phyloP scores from a whole-genome alignment of 495 filamentous ascomycete genomes.

The Podospora pseudocomata region DNA sequence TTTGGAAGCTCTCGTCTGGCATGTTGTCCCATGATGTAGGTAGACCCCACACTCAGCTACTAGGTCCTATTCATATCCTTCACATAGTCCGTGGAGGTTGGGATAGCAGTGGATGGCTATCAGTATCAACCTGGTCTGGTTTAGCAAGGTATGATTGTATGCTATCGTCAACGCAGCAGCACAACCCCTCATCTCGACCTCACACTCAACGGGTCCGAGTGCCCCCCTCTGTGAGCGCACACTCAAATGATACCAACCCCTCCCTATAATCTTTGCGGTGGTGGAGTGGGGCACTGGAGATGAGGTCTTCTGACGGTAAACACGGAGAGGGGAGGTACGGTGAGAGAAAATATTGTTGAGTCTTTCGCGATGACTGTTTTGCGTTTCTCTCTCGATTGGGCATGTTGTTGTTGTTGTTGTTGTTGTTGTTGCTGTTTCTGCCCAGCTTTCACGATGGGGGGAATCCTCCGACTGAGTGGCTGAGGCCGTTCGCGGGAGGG shows the following conservation, averaged over 20 bases:
- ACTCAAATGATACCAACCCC: neutral
- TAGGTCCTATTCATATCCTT: neutral
- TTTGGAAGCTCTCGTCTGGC: neutral
- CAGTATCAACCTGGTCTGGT: neutral
- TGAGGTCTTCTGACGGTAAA: neutral
- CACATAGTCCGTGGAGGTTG: neutral
- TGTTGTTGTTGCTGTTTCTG: conserved; percentile 32
- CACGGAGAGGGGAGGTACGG: too few relatives aligned
- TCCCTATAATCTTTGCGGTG: conserved; percentile 8
- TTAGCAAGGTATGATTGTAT: neutral
- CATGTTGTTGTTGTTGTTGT: conserved; percentile 21
- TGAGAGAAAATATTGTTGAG: neutral
- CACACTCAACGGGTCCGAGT: neutral
- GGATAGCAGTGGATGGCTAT: too few relatives aligned
- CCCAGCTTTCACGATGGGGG: conserved; percentile 15
- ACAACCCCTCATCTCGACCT: neutral
- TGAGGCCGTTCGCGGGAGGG: conserved; percentile 10
- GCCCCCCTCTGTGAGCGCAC: neutral
- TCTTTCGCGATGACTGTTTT: conserved; percentile 29
- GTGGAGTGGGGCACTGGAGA: neutral
- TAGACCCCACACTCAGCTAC: neutral
- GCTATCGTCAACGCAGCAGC: neutral
- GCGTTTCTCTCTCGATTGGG: conserved; percentile 16
- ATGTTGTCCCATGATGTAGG: neutral
- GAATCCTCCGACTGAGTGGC: conserved; percentile 28